Conservation (phyloP, 2,329 filamentous ascomycete genomes). For the Periconia sp. region DNA sequence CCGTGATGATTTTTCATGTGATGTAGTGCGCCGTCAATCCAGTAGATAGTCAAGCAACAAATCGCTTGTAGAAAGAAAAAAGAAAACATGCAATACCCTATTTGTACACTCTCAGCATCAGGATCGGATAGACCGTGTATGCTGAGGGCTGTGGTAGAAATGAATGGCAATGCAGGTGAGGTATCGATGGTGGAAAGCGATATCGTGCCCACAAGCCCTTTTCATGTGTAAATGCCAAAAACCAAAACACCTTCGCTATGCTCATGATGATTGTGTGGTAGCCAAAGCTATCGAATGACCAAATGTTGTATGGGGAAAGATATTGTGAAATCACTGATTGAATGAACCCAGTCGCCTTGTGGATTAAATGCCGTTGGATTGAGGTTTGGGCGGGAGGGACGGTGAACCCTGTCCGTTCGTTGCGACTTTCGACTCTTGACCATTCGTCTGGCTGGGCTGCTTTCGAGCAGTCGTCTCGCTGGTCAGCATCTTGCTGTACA, state of each 20-base stretch:
- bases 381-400: conserved; percentile 10
- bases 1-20: background rate
- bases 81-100: background rate
- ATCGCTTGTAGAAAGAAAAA: background rate
- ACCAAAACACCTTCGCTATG: conserved; percentile 41
- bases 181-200: too few relatives aligned
- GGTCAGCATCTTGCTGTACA: conserved; percentile 42
- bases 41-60: background rate
- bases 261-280: conserved; percentile 12
- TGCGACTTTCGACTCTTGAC: background rate
- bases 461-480: conserved; percentile 19
- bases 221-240: background rate
- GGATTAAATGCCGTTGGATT: conserved; percentile 20
- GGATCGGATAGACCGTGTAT: too few relatives aligned
- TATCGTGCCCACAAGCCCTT: too few relatives aligned
- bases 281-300: background rate
- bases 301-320: conserved; percentile 13
- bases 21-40: background rate
- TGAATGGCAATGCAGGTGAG: too few relatives aligned
- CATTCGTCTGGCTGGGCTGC: conserved; percentile 13
- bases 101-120: too few relatives aligned
- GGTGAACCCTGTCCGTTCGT: conserved; percentile 21
- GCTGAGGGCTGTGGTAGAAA: too few relatives aligned
- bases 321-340: background rate
- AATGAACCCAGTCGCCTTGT: background rate